These are phyloP conservation scores for Exophiala oligosperma DNA, from an alignment of 2,329 filamentous ascomycete species.

Conservation along the genomic window DNA sequence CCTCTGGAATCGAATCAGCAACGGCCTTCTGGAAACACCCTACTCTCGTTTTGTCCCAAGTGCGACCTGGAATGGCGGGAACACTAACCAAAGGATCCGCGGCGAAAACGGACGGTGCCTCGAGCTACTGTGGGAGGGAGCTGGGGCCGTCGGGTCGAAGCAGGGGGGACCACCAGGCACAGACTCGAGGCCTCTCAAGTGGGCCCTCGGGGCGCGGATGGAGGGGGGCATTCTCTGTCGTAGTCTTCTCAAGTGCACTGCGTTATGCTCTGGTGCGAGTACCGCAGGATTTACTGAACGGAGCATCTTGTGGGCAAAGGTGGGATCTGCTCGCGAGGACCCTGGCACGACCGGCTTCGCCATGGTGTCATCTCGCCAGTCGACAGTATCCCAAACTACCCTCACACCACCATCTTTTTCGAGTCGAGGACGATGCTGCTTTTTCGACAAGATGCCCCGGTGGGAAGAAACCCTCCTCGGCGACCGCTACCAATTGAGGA, in stretches of 20 bases:
- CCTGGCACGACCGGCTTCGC: not conserved
- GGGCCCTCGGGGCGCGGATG: slow-evolving; percentile 14
- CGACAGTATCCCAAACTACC: not conserved
- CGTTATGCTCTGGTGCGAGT: slow-evolving; percentile 20
- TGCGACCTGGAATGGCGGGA: slow-evolving; percentile 4
- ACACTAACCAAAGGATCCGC: slow-evolving; percentile 10
- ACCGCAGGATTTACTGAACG: not conserved
- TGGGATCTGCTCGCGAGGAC: not conserved
- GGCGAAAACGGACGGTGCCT: slow-evolving; percentile 17
- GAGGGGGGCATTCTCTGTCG: not conserved
- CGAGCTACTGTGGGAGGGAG: slow-evolving; percentile 2
- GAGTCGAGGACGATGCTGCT: slow-evolving; percentile 5
- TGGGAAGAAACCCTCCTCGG: not conserved
- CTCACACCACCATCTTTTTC: slow-evolving; percentile 3
- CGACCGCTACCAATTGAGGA: not conserved
- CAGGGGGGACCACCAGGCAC: slow-evolving; percentile 7
- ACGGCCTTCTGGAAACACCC: slow-evolving; percentile 22
- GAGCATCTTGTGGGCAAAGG: not conserved
- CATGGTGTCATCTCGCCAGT: slow-evolving; percentile 5
- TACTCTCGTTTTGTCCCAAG: slow-evolving; percentile 14
- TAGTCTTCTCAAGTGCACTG: not conserved
- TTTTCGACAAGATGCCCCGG: not conserved
- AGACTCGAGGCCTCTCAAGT: not conserved
- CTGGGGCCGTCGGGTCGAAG: slow-evolving; percentile 19
- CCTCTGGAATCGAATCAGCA: slow-evolving; percentile 21